Evolutionary conservation across 768 basidiomycete species (phyloP).

Genomic region (Tulasnella sp.): DNA sequence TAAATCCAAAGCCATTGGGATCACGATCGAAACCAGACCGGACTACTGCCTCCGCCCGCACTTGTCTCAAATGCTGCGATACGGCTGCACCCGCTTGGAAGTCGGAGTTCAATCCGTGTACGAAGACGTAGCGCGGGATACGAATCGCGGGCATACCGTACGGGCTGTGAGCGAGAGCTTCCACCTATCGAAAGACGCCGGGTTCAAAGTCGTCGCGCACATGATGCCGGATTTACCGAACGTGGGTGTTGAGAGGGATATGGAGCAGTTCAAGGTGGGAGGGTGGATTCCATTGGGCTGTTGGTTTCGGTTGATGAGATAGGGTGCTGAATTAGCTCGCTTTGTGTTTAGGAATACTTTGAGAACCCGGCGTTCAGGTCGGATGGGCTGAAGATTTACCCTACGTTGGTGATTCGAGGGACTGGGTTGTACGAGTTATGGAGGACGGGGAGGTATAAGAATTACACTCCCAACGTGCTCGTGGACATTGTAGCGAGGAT

Average conservation of each 20-base stretch:
- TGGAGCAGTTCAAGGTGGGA: conserved; percentile 85
- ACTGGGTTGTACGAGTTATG: conserved; percentile 94
- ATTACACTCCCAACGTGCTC: conserved; percentile 97
- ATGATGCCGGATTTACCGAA: conserved; percentile 99
- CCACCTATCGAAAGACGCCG: conserved; percentile 96
- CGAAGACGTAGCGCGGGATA: conserved; percentile 97
- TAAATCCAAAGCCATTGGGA: conserved; percentile 97
- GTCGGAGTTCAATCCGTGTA: conserved; percentile 99
- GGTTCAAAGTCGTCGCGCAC: conserved; percentile 99
- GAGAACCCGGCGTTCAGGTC: conserved; percentile 97
- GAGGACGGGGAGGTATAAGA: conserved; percentile 96
- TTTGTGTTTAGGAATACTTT: conserved; percentile 66
- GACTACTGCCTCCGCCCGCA: conserved; percentile 98
- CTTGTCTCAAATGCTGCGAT: conserved; percentile 97
- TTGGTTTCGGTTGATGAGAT: not conserved
- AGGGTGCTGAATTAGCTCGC: not conserved
- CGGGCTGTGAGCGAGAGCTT: conserved; percentile 95
- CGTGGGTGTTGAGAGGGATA: conserved; percentile 91
- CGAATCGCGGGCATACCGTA: conserved; percentile 97
- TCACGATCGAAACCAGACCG: conserved; percentile 96
- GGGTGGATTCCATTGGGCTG: not conserved
- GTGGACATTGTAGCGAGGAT: conserved; percentile 97
- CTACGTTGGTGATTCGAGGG: conserved; percentile 94
- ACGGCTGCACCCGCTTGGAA: conserved; percentile 96
- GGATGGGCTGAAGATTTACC: conserved; percentile 97